A percentile compares a stretch with the other conserved stretches of the same genome.
phyloP scores from a whole-genome alignment of 2,329 filamentous ascomycete species.

The Cercospora sp. region DNA sequence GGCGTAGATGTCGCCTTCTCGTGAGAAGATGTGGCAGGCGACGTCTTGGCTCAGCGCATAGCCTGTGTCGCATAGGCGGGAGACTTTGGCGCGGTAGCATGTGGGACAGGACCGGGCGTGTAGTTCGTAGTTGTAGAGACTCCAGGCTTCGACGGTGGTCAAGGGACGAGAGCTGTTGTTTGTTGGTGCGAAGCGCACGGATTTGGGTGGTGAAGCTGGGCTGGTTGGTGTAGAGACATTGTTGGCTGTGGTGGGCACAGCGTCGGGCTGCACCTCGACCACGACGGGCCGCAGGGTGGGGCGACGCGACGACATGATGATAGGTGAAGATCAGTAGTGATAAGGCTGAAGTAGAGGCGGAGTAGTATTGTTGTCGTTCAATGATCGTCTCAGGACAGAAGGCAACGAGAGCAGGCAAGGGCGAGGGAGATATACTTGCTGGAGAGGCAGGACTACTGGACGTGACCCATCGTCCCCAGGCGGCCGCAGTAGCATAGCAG shows the following conservation, averaged over 20 bases:
- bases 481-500: not conserved
- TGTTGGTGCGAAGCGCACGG: conserved; percentile 35
- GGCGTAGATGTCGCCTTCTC: conserved; percentile 37
- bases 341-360: not conserved
- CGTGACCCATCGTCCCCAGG: not conserved
- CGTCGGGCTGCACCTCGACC: conserved; percentile 33
- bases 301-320: conserved; percentile 25
- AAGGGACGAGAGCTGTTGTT: conserved; percentile 45
- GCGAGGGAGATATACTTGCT: not conserved
- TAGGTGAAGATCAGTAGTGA: not conserved
- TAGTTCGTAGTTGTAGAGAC: conserved; percentile 50
- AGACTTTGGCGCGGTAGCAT: conserved; percentile 47
- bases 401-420: not conserved
- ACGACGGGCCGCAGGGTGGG: conserved; percentile 27
- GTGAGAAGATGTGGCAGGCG: conserved; percentile 48
- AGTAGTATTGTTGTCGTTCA: not conserved
- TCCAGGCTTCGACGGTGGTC: conserved; percentile 47
- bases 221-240: conserved; percentile 29
- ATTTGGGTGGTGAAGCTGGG: conserved; percentile 35
- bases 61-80: conserved; percentile 48
- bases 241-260: conserved; percentile 15
- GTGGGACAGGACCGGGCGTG: conserved; percentile 49
- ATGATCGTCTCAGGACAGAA: not conserved
- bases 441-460: not conserved
- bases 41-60: conserved; percentile 49